phyloP scores from a whole-genome alignment of 768 basidiomycete species.

The Hericium alpestre region DNA sequence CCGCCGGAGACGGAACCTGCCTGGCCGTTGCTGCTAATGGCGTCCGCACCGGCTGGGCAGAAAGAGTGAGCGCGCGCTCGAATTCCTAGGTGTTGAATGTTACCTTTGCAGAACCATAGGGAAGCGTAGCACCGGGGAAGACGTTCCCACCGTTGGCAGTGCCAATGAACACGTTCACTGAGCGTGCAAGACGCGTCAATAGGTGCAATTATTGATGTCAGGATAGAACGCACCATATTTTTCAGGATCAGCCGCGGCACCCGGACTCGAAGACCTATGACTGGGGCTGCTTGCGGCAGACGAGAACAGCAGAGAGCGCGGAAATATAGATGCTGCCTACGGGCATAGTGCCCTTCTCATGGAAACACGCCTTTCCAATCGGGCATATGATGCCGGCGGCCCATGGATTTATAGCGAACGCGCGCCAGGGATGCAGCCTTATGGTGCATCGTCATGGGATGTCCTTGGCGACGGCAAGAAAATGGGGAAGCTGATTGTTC shows the following conservation, averaged over 20 bases:
- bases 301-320: background rate
- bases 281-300: background rate
- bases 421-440: background rate
- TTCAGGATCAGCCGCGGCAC: background rate
- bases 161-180: background rate
- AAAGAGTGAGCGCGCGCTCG: background rate
- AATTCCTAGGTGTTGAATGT: background rate
- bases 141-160: background rate
- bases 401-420: background rate
- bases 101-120: background rate
- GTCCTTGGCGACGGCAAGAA: no score
- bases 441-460: background rate
- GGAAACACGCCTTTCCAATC: background rate
- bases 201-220: background rate
- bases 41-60: background rate
- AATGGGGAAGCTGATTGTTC: background rate
- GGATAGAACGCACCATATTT: background rate
- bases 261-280: background rate
- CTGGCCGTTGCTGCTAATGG: background rate
- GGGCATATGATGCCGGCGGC: background rate
- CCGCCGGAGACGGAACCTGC: background rate
- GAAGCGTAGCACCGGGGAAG: background rate
- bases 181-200: background rate
- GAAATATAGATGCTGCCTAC: background rate
- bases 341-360: background rate